Conservation (phyloP, 139 green algal genomes). For the Closterium sp. region DNA sequence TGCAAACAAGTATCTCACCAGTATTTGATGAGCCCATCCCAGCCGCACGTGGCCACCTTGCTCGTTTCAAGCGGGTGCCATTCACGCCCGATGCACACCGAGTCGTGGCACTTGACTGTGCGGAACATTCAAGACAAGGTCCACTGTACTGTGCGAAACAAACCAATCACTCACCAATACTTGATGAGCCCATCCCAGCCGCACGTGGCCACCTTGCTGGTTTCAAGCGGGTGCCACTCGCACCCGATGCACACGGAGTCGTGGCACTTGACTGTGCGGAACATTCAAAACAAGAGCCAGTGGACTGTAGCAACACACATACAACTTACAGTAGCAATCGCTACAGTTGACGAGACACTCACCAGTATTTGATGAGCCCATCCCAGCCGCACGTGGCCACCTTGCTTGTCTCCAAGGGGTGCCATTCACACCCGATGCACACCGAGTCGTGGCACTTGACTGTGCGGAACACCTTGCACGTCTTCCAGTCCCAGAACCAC, state of each 20-base stretch:
- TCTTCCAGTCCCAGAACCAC: constrained; percentile 98
- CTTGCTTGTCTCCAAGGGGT: constrained; percentile 88
- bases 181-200: constrained; percentile 71
- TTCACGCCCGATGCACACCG: too few relatives aligned
- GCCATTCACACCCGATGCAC: constrained; percentile 86
- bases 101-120: too few relatives aligned
- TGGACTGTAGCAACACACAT: background rate
- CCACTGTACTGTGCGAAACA: too few relatives aligned
- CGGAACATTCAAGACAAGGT: too few relatives aligned
- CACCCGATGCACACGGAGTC: constrained; percentile 83
- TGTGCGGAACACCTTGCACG: constrained; percentile 64
- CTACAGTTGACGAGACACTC: too few relatives aligned
- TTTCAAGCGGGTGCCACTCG: constrained; percentile 88
- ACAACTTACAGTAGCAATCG: too few relatives aligned
- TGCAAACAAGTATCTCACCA: too few relatives aligned
- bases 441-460: constrained; percentile 86
- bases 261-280: constrained; percentile 67
- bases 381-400: constrained; percentile 94
- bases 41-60: too few relatives aligned
- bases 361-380: constrained; percentile 57
- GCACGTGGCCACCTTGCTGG: constrained; percentile 85
- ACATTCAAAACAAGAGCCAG: too few relatives aligned
- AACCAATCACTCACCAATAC: constrained; percentile 42
- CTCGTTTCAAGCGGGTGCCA: too few relatives aligned
- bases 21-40: too few relatives aligned